Evolutionary conservation across 73 alveolate species (phyloP), one percentile per base, ranked within the genome.

Genomic region (Paramecium primaurelia): DNA sequence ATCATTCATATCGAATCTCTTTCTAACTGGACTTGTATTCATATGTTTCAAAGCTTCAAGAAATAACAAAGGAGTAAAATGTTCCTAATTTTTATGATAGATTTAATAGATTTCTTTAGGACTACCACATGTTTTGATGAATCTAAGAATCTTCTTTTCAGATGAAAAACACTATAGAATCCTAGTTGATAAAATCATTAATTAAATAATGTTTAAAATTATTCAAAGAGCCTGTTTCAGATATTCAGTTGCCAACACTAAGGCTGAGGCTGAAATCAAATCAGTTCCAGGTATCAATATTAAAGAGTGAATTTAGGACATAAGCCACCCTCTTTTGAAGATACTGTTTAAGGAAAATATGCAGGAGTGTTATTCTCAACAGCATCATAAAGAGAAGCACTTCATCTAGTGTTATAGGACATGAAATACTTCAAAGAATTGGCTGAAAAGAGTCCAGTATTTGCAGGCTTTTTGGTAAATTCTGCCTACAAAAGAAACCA

Each of bases 321-420:
- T 26, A 51, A 92, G 91, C 97, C 97, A 5, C 94, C 96, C 9
- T 34, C 86, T 9, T 88, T 71, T 59, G 98, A 95, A 44, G 97
- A 95, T 80, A 92, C 96, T 54, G 86, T 92, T 25, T 90, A 85
- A 38, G 98, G 98, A 25, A 75, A 96, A 64, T 95, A 95, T 92
- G 97, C 98, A 84, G 93, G 96, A 18, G 98, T 94, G 59, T 86
- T 95, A 83, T 95, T 95, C 94, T 75, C 97, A 45, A 37, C 93
- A 26, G 98, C 98, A n/a, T 92, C 96, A 22, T 69, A 88, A 71
- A 51, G 30, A 26, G 88, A 83, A 4, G 77, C 94, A 18, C 96
- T 95, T 64, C 93, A 94, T 89, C 40, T 54, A 8, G 95, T 95
- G 45, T 92, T 58, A 54, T 94, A 92, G 77, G 98, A 95, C 58